phyloP scores from a whole-genome alignment of 352 stramenopile genomes.

The Phytophthora pluvialis region DNA sequence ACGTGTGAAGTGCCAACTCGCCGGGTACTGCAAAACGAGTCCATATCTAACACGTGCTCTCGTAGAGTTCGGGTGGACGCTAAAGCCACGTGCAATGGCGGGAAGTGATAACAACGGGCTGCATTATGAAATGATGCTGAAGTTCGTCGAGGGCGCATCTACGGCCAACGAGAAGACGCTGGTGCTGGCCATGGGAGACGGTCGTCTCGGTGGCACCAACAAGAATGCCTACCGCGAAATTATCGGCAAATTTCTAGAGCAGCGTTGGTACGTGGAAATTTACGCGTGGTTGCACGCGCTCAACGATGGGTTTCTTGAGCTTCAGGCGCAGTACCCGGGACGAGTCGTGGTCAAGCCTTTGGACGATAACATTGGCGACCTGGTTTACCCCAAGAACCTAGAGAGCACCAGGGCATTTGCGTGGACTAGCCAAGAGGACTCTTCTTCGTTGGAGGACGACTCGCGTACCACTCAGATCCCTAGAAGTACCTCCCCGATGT shows the following conservation, averaged over 20 bases:
- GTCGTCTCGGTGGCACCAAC: slow-evolving; percentile 3
- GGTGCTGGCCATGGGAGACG: slow-evolving; percentile 14
- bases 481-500: too few relatives aligned
- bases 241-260: slow-evolving; percentile 10
- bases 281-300: slow-evolving; percentile 17
- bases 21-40: slow-evolving; percentile 4
- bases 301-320: slow-evolving; percentile 14
- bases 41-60: slow-evolving; percentile 4
- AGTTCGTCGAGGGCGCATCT: not conserved
- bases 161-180: slow-evolving; percentile 6
- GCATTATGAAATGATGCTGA: slow-evolving; percentile 6
- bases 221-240: not conserved
- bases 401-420: not conserved
- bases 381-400: slow-evolving; percentile 9
- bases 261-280: slow-evolving; percentile 15
- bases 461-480: too few relatives aligned
- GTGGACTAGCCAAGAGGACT: too few relatives aligned
- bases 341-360: slow-evolving; percentile 16
- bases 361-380: slow-evolving; percentile 8
- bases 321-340: slow-evolving; percentile 9
- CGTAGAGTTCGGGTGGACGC: slow-evolving; percentile 6
- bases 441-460: too few relatives aligned
- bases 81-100: not conserved
- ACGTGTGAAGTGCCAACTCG: slow-evolving; percentile 5
- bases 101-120: slow-evolving; percentile 1